Evolutionary conservation across 1,284 basidiomycete genomes (phyloP), one percentile per base, ranked within the genome.

Genomic region (Taiwanofungus camphoratus): DNA sequence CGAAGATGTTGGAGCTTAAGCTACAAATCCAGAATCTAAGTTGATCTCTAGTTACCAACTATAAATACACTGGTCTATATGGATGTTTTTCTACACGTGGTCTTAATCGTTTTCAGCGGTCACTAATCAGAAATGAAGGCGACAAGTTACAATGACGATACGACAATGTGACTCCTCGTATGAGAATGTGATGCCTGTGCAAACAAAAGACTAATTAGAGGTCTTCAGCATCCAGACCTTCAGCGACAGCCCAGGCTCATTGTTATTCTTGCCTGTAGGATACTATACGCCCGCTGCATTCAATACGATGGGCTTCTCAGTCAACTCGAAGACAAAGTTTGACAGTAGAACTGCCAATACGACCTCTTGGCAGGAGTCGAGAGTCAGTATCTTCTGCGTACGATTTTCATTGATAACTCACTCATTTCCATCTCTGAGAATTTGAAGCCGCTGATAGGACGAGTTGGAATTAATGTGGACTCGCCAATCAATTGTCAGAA

Each of bases 341-440:
- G 48, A 41, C 6, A 54, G 7, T 22, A 56, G 33, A 4, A 52
- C 41, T 18, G 51, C 45, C 33, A 56, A 39, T 8, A 56, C 51
- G 29, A 48, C 48, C 44, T 56, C 55, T 56, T n/a, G n/a, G n/a
- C n/a, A 44, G 26, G n/a, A 19, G 12, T 22, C 16, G 5, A 8
- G 7, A 19, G 19, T 35, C 13, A 42, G 16, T 15, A 3, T 11
- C 34, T 4, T 13, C 39, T 13, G 29, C 15, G 18, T 32, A 21
- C 5, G 16, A 6, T 15, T 16, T 22, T 12, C 7, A 19, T 24
- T 8, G 21, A 16, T 22, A 33, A 60, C 60, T 39, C 26, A 62
- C 60, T 63, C 58, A 63, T 62, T 44, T 62, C 62, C 11, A 65
- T 45, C 40, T 62, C 56, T 4, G 63, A 55, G 41, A 63, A 63